These are phyloP conservation scores for Fusarium compactum DNA, from an alignment of 2,329 filamentous ascomycete species.

Conservation along the genomic window DNA sequence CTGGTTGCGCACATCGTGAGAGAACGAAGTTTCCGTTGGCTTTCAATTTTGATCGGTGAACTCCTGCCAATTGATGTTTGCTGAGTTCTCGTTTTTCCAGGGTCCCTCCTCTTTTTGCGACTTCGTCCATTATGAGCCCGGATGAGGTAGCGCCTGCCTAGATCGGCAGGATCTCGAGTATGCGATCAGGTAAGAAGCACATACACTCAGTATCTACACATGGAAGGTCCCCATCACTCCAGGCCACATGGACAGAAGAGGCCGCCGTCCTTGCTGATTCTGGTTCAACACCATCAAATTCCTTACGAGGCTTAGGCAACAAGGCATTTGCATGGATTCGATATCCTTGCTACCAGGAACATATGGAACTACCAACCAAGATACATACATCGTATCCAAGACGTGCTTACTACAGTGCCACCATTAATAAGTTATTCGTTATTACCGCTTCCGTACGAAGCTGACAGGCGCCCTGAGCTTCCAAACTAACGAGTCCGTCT, in stretches of 20 bases:
- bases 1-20: neutral
- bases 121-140: neutral
- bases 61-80: neutral
- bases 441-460: neutral
- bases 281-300: neutral
- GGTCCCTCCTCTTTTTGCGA: neutral
- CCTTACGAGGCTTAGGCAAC: neutral
- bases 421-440: neutral
- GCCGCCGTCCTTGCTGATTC: neutral
- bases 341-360: constrained; percentile 1
- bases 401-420: neutral
- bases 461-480: neutral
- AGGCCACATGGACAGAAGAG: neutral
- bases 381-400: neutral
- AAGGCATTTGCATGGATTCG: neutral
- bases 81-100: neutral
- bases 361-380: neutral
- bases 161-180: neutral
- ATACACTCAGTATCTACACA: neutral
- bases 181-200: constrained; percentile 1
- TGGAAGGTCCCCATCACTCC: neutral
- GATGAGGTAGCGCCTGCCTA: neutral
- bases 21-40: neutral
- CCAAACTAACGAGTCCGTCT: neutral
- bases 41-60: too few species aligned